Conservation (phyloP, 345 rosid species). For the Turnera subulata region DNA sequence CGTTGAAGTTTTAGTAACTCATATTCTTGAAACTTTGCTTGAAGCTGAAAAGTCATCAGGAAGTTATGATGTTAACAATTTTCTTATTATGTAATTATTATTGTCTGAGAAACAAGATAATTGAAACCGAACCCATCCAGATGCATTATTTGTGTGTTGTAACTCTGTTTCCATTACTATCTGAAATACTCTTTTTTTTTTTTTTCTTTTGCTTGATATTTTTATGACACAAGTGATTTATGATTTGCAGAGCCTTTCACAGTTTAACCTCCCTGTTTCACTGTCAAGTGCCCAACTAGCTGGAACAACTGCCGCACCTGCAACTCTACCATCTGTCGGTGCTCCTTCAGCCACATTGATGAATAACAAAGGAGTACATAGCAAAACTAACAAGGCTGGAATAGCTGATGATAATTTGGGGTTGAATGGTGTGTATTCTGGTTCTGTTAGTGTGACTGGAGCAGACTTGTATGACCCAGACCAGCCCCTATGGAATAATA, state of each 20-base stretch:
- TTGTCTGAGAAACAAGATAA: no score
- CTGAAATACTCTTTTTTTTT: neutral
- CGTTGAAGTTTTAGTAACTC: neutral
- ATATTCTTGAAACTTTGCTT: neutral
- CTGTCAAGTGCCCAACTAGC: slow-evolving; percentile 67
- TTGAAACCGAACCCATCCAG: no score
- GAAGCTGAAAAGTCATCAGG: neutral
- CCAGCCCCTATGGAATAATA: slow-evolving; percentile 90
- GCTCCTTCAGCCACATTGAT: slow-evolving; percentile 45
- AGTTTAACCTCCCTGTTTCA: slow-evolving; percentile 93
- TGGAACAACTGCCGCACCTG: slow-evolving; percentile 55
- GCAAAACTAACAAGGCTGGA: slow-evolving; percentile 46
- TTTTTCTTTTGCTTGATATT: slow-evolving; percentile 6
- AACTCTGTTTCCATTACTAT: neutral
- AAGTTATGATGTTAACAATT: no score
- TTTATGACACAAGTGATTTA: slow-evolving; percentile 19
- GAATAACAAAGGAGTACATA: slow-evolving; percentile 40
- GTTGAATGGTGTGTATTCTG: slow-evolving; percentile 49
- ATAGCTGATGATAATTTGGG: slow-evolving; percentile 52
- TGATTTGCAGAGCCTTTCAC: slow-evolving; percentile 85
- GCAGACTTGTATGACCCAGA: slow-evolving; percentile 97
- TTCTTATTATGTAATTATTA: no score
- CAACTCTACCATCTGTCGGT: slow-evolving; percentile 45
- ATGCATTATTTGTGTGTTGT: neutral
- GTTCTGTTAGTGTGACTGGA: slow-evolving; percentile 41